Evolutionary conservation across 202 grass and related monocot genomes (phyloP).

Genomic region (Alloteropsis angusta): DNA sequence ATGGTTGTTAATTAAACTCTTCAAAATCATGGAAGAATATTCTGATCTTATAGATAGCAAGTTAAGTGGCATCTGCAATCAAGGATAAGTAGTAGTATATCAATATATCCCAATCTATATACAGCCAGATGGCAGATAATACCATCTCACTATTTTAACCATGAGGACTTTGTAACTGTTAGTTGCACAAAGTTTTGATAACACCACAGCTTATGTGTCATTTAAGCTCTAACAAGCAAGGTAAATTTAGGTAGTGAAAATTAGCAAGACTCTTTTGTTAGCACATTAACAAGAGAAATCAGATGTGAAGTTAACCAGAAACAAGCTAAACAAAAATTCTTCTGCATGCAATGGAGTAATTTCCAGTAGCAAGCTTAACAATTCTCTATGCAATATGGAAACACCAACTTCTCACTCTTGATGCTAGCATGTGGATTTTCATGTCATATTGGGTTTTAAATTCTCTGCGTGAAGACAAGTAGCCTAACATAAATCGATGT

Average conservation of each 20-base stretch:
- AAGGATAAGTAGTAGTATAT: background rate
- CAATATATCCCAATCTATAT: background rate
- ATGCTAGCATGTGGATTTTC: background rate
- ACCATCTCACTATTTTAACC: background rate
- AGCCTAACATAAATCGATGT: background rate
- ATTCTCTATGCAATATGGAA: background rate
- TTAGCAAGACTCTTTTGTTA: background rate
- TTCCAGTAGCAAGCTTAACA: background rate
- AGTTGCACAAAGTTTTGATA: background rate
- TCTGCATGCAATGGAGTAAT: background rate
- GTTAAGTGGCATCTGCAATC: background rate
- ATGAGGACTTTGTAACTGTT: background rate
- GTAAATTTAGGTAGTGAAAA: background rate
- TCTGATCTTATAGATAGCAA: background rate
- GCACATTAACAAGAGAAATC: background rate
- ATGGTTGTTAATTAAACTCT: background rate
- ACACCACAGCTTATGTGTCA: background rate
- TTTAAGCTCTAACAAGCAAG: background rate
- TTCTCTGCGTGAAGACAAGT: background rate
- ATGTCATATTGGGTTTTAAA: background rate
- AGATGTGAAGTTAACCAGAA: background rate
- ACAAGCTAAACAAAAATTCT: background rate
- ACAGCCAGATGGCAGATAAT: background rate
- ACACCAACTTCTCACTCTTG: background rate
- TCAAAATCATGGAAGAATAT: background rate